Conservation (phyloP, 2,329 filamentous ascomycete genomes). For the Trichophaea hybrida region DNA sequence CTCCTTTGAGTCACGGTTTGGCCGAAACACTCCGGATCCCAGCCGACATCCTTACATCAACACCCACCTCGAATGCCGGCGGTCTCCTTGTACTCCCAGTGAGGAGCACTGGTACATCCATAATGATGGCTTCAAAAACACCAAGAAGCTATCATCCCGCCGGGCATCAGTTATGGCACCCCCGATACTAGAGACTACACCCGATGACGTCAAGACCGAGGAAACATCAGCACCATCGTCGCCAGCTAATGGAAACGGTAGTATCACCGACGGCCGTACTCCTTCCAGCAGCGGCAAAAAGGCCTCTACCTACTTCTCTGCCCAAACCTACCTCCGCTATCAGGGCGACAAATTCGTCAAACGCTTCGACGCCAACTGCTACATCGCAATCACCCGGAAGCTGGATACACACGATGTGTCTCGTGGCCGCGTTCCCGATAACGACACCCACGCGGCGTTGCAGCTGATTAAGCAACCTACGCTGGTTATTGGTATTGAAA, state of each 20-base stretch:
- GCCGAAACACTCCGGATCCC: constrained; percentile 78
- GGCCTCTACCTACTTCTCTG: constrained; percentile 84
- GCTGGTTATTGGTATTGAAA: constrained; percentile 85
- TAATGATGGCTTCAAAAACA: constrained; percentile 50
- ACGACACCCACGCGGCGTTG: constrained; percentile 47
- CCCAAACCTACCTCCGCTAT: constrained; percentile 92
- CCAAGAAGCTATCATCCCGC: constrained; percentile 19
- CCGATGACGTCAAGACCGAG: constrained; percentile 17
- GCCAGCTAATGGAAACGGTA: constrained; percentile 28
- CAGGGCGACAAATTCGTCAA: constrained; percentile 94
- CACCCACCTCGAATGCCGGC: constrained; percentile 39
- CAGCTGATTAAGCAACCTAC: constrained; percentile 74
- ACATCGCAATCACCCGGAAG: constrained; percentile 96
- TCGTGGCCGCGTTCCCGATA: constrained; percentile 45
- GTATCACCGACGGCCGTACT: constrained; percentile 33
- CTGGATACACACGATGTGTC: constrained; percentile 94
- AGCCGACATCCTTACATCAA: constrained; percentile 72
- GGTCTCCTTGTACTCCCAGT: constrained; percentile 44
- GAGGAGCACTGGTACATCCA: constrained; percentile 67
- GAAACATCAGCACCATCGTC: constrained; percentile 14
- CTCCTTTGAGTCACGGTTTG: constrained; percentile 91
- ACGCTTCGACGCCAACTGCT: constrained; percentile 95
- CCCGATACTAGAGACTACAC: constrained; percentile 16
- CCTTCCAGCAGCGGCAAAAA: constrained; percentile 27
- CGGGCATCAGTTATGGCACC: background rate